A percentile compares a stretch with the other conserved stretches of the same genome.
Evolutionary conservation across 2,329 filamentous ascomycete genomes (phyloP).

Genomic region (Paecilomyces sp.): DNA sequence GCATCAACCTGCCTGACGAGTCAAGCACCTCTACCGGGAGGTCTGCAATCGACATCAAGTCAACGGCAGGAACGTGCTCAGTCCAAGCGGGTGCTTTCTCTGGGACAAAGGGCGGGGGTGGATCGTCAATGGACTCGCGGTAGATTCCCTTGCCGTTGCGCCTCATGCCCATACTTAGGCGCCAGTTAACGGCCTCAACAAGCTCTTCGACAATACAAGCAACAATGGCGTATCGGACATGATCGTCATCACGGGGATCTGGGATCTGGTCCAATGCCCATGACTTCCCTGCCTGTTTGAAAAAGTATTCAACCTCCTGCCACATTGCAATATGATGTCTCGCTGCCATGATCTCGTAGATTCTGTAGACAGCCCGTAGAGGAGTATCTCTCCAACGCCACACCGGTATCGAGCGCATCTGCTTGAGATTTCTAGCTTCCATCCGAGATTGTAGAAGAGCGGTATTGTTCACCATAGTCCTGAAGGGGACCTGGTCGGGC

Average conservation of each 20-base stretch:
- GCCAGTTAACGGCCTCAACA: constrained; percentile 19
- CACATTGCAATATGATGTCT: constrained; percentile 12
- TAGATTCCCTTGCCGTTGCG: constrained; percentile 6
- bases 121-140: constrained; percentile 9
- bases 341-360: constrained; percentile 17
- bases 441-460: constrained; percentile 5
- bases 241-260: constrained; percentile 18
- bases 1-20: constrained; percentile 6
- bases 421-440: not conserved
- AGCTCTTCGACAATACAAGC: constrained; percentile 18
- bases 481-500: constrained; percentile 4
- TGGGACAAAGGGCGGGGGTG: constrained; percentile 9
- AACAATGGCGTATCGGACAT: constrained; percentile 20
- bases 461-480: constrained; percentile 4
- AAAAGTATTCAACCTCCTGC: constrained; percentile 19
- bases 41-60: not conserved
- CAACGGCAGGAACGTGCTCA: constrained; percentile 8
- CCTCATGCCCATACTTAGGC: constrained; percentile 14
- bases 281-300: constrained; percentile 11
- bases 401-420: not conserved
- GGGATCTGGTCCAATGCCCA: constrained; percentile 16
- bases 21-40: constrained; percentile 4
- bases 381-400: constrained; percentile 18
- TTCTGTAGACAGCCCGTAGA: constrained; percentile 16
- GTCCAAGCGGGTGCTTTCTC: constrained; percentile 13